phyloP scores from a whole-genome alignment of 2,329 filamentous ascomycete genomes.

The Microdochium trichocladiopsis region DNA sequence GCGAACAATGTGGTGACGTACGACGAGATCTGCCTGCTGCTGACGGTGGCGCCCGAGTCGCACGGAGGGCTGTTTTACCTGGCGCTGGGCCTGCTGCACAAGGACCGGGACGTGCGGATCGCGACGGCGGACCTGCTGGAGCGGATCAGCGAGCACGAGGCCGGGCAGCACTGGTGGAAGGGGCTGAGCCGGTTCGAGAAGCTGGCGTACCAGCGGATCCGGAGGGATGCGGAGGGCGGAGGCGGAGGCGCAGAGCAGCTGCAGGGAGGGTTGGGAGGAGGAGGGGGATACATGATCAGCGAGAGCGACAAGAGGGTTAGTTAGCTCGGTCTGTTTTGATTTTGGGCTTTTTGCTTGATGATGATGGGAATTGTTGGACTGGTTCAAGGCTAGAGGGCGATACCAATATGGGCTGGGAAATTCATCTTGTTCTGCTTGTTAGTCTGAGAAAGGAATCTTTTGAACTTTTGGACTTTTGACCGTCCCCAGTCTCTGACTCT shows the following conservation, averaged over 20 bases:
- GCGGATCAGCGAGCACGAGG: conserved; percentile 77
- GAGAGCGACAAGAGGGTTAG: conserved; percentile 33
- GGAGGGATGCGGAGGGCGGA: conserved; percentile 49
- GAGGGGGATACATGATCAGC: conserved; percentile 13
- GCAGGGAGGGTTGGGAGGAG: background rate
- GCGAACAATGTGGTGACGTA: conserved; percentile 70
- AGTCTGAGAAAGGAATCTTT: too few species aligned
- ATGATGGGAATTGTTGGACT: too few species aligned
- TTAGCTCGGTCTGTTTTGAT: too few species aligned
- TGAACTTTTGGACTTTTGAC: too few species aligned
- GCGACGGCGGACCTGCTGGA: conserved; percentile 75
- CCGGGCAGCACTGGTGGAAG: conserved; percentile 88
- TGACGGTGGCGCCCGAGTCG: conserved; percentile 76
- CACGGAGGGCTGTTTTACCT: conserved; percentile 89
- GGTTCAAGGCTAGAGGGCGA: too few species aligned
- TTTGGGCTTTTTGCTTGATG: too few species aligned
- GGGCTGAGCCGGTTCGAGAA: conserved; percentile 82
- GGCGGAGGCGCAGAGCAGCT: conserved; percentile 35
- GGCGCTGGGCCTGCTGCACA: conserved; percentile 86
- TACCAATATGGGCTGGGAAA: too few species aligned
- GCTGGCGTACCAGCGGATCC: conserved; percentile 73
- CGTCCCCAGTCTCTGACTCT: too few species aligned
- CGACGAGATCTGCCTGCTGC: conserved; percentile 76
- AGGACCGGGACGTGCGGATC: conserved; percentile 69
- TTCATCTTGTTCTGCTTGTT: too few species aligned